These are phyloP conservation scores for Nicotiana obtusifolia DNA, from an alignment of 257 asterid species.

Conservation along the genomic window DNA sequence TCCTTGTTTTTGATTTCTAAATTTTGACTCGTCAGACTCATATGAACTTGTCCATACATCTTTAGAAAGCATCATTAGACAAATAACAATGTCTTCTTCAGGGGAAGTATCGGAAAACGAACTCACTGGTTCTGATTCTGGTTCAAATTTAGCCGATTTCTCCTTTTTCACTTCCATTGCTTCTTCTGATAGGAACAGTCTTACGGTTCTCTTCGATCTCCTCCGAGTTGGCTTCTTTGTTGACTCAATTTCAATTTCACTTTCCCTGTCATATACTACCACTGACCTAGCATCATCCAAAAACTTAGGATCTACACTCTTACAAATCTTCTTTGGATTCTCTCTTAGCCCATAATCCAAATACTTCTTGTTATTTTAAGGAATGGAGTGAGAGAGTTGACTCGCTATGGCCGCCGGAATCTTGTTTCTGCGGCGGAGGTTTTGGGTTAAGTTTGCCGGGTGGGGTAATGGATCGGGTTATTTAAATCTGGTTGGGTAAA, in stretches of 20 bases:
- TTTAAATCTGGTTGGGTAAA: too few species aligned
- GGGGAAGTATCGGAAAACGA: constrained; percentile 30
- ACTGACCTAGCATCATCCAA: constrained; percentile 20
- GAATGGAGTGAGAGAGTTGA: constrained; percentile 31
- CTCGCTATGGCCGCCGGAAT: constrained; percentile 21
- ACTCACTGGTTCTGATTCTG: constrained; percentile 30
- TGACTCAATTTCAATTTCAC: constrained; percentile 39
- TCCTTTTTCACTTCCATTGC: neutral
- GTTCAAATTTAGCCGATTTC: constrained; percentile 19
- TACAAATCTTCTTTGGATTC: constrained; percentile 29
- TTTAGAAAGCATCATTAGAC: constrained; percentile 59
- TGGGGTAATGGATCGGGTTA: too few species aligned
- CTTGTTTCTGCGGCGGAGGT: constrained; percentile 22
- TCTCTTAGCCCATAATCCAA: constrained; percentile 24
- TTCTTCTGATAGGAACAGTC: constrained; percentile 9
- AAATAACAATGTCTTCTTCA: constrained; percentile 57
- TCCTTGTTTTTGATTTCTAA: neutral
- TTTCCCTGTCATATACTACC: constrained; percentile 29
- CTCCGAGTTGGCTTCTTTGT: constrained; percentile 28
- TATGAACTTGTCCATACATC: constrained; percentile 33
- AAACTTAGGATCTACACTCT: constrained; percentile 35
- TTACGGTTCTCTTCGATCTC: constrained; percentile 36
- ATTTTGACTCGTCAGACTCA: constrained; percentile 1
- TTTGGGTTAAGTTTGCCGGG: too few species aligned
- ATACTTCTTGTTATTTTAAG: neutral